Evolutionary conservation across 495 filamentous ascomycete species (phyloP), one percentile per base, ranked within the genome.

Genomic region (Penicillium lagena): DNA sequence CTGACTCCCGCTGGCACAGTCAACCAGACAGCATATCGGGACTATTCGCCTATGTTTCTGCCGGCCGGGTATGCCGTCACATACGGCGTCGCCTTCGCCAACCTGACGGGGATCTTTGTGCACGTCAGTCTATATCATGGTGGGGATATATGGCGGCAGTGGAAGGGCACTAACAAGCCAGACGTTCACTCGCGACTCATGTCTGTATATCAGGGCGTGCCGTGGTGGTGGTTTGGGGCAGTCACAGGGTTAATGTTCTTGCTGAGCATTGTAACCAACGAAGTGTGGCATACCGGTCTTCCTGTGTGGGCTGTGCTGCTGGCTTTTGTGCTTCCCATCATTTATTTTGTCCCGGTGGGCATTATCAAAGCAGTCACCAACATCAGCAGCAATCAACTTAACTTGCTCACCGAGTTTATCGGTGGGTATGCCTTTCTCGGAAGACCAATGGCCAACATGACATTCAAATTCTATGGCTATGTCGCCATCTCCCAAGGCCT

Each of bases 381-480:
- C 51, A 83, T 80, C 43, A 77, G 79, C 50, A 83, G 83, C 42
- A 83, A 82, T 22, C 64, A 71, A 49, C 58, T 85, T 22, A 86
- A 86, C 43, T 70, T 87, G 14, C 58, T 87, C 37, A 85, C 83
- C 4, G 83, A 87, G 60, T 87, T 87, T 47, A 68, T 89, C 39
- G 81, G 76, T 29, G 83, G 84, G 0, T 86, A 86, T 58, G 83
- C 84, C 15, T 81, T 83, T 45, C 76, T 82, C 2, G 83, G 83
- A 2, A 59, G 73, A 17, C 83, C 83, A 0, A 47, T 87, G 11
- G 83, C 79, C 0, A 71, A 85, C 33, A 87, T 87, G 83, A 69
- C 85, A 50, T 87, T 88, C 67, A 87, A 88, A 59, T 85, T 83
- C 12, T 85, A 84, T 47, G 82, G 83, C 34, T 88, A 82, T 54